A percentile compares a stretch with the other conserved stretches of the same genome.
Conservation (phyloP, 108 stramenopile species). For the Skeletonema menzelii region DNA sequence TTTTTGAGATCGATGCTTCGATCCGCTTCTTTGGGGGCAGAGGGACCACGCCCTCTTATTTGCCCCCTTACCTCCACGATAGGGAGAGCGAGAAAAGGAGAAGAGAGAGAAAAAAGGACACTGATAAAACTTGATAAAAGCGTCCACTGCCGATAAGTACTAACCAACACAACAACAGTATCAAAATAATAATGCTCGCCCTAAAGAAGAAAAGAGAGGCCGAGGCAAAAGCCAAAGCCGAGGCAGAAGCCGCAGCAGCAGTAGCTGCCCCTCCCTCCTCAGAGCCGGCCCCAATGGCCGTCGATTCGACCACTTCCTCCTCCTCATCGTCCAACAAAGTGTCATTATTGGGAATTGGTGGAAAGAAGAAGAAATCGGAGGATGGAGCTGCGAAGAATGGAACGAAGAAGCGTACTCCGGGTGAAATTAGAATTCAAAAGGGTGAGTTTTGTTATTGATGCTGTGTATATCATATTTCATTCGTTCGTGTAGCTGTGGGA, state of each 20-base stretch:
- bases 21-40: background rate
- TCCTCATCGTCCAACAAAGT: constrained; percentile 40
- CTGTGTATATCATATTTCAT: background rate
- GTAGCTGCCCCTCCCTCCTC: constrained; percentile 23
- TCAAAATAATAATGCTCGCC: constrained; percentile 65
- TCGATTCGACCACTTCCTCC: constrained; percentile 22
- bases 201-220: constrained; percentile 90
- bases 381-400: constrained; percentile 9
- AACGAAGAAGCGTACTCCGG: constrained; percentile 89
- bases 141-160: too few relatives aligned
- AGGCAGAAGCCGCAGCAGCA: constrained; percentile 46
- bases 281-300: constrained; percentile 26
- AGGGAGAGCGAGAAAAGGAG: too few relatives aligned
- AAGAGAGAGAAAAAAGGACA: background rate
- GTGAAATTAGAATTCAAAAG: constrained; percentile 99
- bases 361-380: constrained; percentile 74
- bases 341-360: constrained; percentile 80
- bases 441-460: constrained; percentile 50
- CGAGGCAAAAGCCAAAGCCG: constrained; percentile 64
- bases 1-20: background rate
- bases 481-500: too few relatives aligned
- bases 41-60: too few relatives aligned
- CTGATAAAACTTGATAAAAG: background rate
- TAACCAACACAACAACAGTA: background rate
- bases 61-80: background rate